phyloP scores from a whole-genome alignment of 2,329 filamentous ascomycete genomes.

The Fusarium secorum region DNA sequence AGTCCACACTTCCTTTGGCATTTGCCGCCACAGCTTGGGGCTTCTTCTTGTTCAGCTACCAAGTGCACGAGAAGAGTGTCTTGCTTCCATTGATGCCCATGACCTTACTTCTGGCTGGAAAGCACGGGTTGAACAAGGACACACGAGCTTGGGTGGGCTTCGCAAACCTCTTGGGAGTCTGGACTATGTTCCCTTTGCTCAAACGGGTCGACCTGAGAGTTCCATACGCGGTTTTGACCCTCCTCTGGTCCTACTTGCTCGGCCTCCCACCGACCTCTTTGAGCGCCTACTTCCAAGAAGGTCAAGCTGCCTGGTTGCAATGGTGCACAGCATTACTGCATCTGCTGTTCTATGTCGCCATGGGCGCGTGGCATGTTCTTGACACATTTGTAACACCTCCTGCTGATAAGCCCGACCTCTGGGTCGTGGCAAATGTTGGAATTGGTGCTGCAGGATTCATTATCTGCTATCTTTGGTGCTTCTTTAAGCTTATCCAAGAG shows the following conservation, averaged over 20 bases:
- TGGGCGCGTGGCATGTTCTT: conserved; percentile 81
- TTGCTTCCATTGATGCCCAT: conserved; percentile 91
- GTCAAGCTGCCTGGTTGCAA: conserved; percentile 44
- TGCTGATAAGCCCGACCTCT: conserved; percentile 84
- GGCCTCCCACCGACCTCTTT: conserved; percentile 83
- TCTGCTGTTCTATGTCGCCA: conserved; percentile 75
- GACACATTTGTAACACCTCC: conserved; percentile 76
- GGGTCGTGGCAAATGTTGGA: conserved; percentile 90
- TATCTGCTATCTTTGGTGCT: conserved; percentile 90
- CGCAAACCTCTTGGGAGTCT: conserved; percentile 86
- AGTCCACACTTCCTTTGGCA: conserved; percentile 78
- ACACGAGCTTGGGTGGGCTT: conserved; percentile 93
- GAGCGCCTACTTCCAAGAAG: conserved; percentile 69
- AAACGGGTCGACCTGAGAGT: conserved; percentile 82
- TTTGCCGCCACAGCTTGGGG: conserved; percentile 90
- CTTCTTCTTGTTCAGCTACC: conserved; percentile 97
- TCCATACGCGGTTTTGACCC: conserved; percentile 83
- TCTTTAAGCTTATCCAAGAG: conserved; percentile 71
- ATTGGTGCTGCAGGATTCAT: conserved; percentile 86
- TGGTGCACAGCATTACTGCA: conserved; percentile 75
- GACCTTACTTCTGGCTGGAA: conserved; percentile 83
- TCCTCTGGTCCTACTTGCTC: conserved; percentile 91
- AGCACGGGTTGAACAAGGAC: conserved; percentile 78
- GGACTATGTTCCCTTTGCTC: conserved; percentile 94
- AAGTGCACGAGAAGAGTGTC: conserved; percentile 98